Evolutionary conservation across 2,329 filamentous ascomycete species (phyloP), one percentile per base, ranked within the genome.

Genomic region (Eutypella sp.): DNA sequence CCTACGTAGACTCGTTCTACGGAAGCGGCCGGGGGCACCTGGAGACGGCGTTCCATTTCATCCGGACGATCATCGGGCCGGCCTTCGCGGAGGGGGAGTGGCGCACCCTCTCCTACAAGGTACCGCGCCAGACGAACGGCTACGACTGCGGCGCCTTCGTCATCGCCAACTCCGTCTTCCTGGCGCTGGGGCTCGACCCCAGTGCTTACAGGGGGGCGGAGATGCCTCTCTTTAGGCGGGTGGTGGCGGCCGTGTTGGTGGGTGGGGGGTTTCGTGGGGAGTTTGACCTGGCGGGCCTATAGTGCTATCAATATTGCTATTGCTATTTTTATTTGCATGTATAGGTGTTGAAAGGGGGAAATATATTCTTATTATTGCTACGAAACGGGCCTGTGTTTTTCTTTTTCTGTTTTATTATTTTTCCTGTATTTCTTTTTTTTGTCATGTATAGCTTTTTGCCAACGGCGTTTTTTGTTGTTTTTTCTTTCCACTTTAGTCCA

Each of bases 111-210:
- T 60, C 66, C n/a, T 70, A 75, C 38, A 62, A 65, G 15, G 78
- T 77, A 29, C 74, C 79, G 0, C 56, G 52, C 3, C 87, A 91
- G 62, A 71, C 67, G 22, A 91, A 91, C 57, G 75, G 76, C 1
- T 81, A 77, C 58, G 87, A 91, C 60, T 91, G 87, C 54, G 87
- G 87, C n/a, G 79, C 89, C 3, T 88, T 89, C 60, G 79, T 84
- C 13, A 81, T 88, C 53, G 79, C 86, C 16, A 92, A 91, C 57
- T 82, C 79, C 15, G 75, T 89, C 40, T 86, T 81, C 45, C 57
- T 82, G 29, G 70, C 75, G 0, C 58, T 81, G 25, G 78, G 78
- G 1, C 53, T 81, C 16, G 73, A 72, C 48, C 76, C 78, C 2
- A 65, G 69, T 46, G 61, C 62, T 3, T 82, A 85, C 47, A 55